A percentile compares a stretch with the other conserved stretches of the same genome.
Conservation (phyloP, 116 monocot species). For the Posidonia oceanica region DNA sequence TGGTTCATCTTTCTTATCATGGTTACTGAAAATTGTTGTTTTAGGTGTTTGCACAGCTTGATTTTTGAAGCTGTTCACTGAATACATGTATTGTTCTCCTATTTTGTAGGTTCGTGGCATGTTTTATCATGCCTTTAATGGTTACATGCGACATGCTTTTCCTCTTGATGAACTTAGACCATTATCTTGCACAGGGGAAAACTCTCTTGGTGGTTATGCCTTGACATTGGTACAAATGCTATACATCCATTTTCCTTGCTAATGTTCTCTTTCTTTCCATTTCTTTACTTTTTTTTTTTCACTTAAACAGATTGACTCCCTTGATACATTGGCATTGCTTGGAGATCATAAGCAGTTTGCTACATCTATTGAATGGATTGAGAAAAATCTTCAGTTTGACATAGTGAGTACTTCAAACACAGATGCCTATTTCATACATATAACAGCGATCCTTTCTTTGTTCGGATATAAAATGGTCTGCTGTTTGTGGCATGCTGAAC, state of each 20-base stretch:
- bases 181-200: constrained; percentile 83
- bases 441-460: neutral
- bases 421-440: too few species aligned
- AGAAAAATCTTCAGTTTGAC: constrained; percentile 73
- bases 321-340: constrained; percentile 94
- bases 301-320: constrained; percentile 70
- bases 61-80: neutral
- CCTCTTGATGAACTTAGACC: constrained; percentile 95
- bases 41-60: neutral
- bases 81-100: neutral
- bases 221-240: constrained; percentile 65
- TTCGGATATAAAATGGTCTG: too few species aligned
- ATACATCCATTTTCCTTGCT: neutral
- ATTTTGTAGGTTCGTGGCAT: constrained; percentile 66
- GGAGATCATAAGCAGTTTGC: constrained; percentile 74
- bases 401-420: constrained; percentile 52
- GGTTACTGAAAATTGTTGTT: neutral
- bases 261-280: neutral
- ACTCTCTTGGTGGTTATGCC: constrained; percentile 96
- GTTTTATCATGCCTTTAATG: constrained; percentile 99
- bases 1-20: too few species aligned
- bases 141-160: constrained; percentile 94
- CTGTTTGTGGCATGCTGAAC: too few species aligned
- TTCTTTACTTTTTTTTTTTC: neutral
- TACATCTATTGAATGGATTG: constrained; percentile 83